Percentiles rank a stretch among this genome's conserved stretches.
These are phyloP conservation scores for Russula sp. DNA, from an alignment of 768 basidiomycete genomes.

Conservation along the genomic window DNA sequence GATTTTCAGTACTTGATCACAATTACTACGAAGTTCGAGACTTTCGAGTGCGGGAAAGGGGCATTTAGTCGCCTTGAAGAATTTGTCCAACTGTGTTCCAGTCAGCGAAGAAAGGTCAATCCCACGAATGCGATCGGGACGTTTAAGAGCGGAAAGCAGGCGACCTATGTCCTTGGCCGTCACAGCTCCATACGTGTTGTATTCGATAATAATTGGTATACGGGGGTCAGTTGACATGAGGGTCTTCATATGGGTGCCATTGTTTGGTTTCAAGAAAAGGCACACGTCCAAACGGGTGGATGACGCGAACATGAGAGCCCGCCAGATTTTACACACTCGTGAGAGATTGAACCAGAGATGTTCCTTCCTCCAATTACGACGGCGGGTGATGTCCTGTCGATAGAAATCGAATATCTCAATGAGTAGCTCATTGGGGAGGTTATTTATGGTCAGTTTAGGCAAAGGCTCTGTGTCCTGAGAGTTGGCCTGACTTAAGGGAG, in stretches of 20 bases:
- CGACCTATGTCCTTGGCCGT: background rate
- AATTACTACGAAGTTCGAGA: background rate
- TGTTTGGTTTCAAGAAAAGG: background rate
- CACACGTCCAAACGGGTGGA: background rate
- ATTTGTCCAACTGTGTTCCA: background rate
- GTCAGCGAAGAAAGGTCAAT: too few relatives aligned
- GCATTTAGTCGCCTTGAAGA: background rate
- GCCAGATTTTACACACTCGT: constrained; percentile 10
- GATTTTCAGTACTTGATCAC: rapidly evolving
- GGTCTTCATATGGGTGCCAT: background rate
- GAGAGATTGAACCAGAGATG: background rate
- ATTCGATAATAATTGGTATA: background rate
- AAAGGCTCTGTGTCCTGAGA: background rate
- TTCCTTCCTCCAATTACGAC: too few relatives aligned
- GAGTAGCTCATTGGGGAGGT: background rate
- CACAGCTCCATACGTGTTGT: background rate
- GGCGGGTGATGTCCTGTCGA: background rate
- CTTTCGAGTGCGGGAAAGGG: constrained; percentile 9
- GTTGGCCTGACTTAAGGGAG: background rate
- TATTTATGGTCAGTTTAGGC: background rate
- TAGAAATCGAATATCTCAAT: background rate
- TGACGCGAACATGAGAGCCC: background rate
- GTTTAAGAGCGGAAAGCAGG: background rate
- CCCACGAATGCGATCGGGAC: background rate
- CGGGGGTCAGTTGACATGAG: background rate